These are phyloP conservation scores for Sporothrix brasiliensis DNA, from an alignment of 2,329 filamentous ascomycete genomes.

Conservation along the genomic window DNA sequence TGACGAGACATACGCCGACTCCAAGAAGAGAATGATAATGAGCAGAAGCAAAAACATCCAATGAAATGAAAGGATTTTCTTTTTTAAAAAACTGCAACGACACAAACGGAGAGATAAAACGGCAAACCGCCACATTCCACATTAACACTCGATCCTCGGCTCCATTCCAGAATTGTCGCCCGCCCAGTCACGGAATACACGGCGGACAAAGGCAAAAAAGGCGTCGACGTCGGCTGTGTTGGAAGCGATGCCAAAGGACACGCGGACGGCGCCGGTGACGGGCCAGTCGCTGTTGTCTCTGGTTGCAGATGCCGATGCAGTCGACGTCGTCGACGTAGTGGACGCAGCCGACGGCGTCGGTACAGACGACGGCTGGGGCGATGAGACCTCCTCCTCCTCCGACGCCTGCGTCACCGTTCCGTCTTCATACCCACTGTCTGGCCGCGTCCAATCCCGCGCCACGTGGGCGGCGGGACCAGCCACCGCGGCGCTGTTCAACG, in stretches of 20 bases:
- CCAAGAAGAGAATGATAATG: too few relatives aligned
- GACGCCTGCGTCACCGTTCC: neutral
- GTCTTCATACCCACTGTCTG: neutral
- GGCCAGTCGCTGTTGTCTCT: neutral
- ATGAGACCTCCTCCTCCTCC: too few relatives aligned
- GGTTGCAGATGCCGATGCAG: neutral
- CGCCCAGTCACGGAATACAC: conserved; percentile 43
- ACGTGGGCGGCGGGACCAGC: neutral
- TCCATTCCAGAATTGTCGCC: conserved; percentile 30
- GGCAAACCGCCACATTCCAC: too few relatives aligned
- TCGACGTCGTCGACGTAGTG: conserved; percentile 4
- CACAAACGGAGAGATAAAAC: neutral
- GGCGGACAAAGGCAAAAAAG: conserved; percentile 43
- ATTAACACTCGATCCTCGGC: conserved; percentile 33
- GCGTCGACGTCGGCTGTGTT: conserved; percentile 44
- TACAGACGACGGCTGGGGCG: too few relatives aligned
- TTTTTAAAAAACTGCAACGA: too few relatives aligned
- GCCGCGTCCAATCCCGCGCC: conserved; percentile 2
- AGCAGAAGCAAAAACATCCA: neutral
- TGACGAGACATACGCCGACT: neutral
- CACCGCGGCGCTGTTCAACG: too few relatives aligned
- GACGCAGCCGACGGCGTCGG: neutral
- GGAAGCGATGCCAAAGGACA: conserved; percentile 48
- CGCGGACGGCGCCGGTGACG: conserved; percentile 44
- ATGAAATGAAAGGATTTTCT: neutral